A percentile compares a stretch with the other conserved stretches of the same genome.
Conservation (phyloP, 2,329 filamentous ascomycete genomes). For the Lasiodiplodia sp. region DNA sequence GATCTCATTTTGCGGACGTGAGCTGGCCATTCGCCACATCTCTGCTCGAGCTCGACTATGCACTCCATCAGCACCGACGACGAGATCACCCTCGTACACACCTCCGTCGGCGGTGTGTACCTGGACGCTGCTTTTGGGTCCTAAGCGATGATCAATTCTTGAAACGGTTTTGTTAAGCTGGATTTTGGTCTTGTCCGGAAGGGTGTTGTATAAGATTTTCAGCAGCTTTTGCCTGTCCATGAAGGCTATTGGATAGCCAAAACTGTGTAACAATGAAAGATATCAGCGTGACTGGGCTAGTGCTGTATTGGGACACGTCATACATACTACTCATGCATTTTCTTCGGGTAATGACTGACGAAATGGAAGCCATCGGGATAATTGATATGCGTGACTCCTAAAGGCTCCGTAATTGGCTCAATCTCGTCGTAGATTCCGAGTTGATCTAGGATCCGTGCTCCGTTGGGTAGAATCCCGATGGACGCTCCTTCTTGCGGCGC, state of each 20-base stretch:
- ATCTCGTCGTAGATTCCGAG: conserved; percentile 32
- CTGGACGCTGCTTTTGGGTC: conserved; percentile 27
- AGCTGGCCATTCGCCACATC: conserved; percentile 24
- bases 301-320: neutral
- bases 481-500: conserved; percentile 35
- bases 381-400: neutral
- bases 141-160: conserved; percentile 33
- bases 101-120: neutral
- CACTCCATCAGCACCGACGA: conserved; percentile 24
- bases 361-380: neutral
- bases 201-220: conserved; percentile 34
- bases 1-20: conserved; percentile 26
- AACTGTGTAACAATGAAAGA: neutral
- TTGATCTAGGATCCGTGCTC: conserved; percentile 37
- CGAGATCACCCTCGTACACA: conserved; percentile 2
- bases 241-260: conserved; percentile 28
- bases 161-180: conserved; percentile 31
- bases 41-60: conserved; percentile 13
- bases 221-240: conserved; percentile 17
- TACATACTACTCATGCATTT: neutral
- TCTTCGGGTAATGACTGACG: neutral
- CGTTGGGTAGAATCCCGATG: conserved; percentile 33
- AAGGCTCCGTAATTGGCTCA: neutral
- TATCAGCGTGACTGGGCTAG: neutral
- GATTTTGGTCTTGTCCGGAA: conserved; percentile 35